Evolutionary conservation across 2,329 filamentous ascomycete species (phyloP), one percentile per base, ranked within the genome.

Genomic region (Cladosporium cucumerinum): DNA sequence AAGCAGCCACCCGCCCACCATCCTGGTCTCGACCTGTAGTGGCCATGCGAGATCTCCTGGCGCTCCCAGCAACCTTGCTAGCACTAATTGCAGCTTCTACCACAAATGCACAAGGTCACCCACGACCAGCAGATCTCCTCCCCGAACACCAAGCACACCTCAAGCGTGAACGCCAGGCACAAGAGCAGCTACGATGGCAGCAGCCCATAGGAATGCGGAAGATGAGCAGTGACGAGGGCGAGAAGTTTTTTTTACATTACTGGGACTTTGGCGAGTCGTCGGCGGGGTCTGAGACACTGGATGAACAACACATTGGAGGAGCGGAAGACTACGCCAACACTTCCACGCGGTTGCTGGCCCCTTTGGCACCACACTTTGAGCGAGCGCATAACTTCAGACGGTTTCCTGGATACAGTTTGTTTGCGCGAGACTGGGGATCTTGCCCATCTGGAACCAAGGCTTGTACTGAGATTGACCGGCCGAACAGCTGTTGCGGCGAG

Each of bases 221-320:
- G 74, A 91, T 93, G 85, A 82, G 86, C 55, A 82, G 82, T 5
- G 87, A 92, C 72, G 84, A 86, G 58, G 85, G 85, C 66, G 89
- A 91, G 74, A 95, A 92, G 82, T 89, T 94, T 73, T 86, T 88
- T 69, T 80, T 88, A 64, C 84, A 90, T 52, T 89, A 92, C 75
- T 88, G 79, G 82, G 76, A 79, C 64, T 82, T 82, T 61, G 79
- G 77, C 3, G 72, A 72, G 52, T 39, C 21, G 39, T 7, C 48
- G 21, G 48, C 46, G 14, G 57, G 23, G 39, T 21, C 48, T 28
- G 51, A 65, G 34, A 61, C 60, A 43, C 25, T 58, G 26, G 5
- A 46, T 2, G 54, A 64, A 23, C 32, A 64, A 23, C 32, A 57
- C 21, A 46, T 48, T 39, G 49, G 58, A 39, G 16, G 26, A 23